phyloP scores from a whole-genome alignment of 1,284 basidiomycete species.

The Apiotrichum sp. region DNA sequence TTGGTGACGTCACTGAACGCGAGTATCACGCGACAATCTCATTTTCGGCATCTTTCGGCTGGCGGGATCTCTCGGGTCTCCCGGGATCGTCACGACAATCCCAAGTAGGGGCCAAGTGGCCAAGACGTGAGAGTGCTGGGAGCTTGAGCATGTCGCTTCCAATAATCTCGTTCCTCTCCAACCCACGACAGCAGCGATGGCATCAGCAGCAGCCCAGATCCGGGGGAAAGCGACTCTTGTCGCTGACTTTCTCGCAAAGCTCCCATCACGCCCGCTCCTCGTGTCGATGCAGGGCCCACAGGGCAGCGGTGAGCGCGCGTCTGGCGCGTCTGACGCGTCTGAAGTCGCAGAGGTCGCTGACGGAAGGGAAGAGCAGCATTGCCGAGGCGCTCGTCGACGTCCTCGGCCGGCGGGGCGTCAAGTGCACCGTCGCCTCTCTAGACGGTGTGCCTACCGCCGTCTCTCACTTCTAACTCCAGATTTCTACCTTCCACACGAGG shows the following conservation, averaged over 20 bases:
- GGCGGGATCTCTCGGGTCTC: too few species aligned
- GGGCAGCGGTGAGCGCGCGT: conserved; percentile 2
- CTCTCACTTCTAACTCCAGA: conserved; percentile 15
- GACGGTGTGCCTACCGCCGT: conserved; percentile 6
- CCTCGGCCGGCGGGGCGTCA: not conserved
- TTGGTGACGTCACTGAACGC: too few species aligned
- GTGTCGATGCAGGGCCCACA: conserved; percentile 15
- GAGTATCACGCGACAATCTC: too few species aligned
- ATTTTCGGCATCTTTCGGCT: too few species aligned
- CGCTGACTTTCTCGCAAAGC: not conserved
- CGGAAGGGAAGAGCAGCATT: conserved; percentile 13
- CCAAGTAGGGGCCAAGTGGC: too few species aligned
- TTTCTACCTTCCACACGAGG: conserved; percentile 33
- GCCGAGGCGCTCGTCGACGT: conserved; percentile 6
- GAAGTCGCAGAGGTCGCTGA: not conserved
- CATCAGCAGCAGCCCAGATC: not conserved
- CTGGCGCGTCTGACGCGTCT: too few species aligned
- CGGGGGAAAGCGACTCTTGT: not conserved
- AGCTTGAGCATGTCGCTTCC: too few species aligned
- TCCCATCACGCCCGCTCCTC: conserved; percentile 1
- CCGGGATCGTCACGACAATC: too few species aligned
- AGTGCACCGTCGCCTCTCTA: conserved; percentile 9
- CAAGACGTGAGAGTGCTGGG: too few species aligned
- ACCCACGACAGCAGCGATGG: not conserved
- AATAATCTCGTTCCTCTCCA: too few species aligned